These are phyloP conservation scores for Piromyces sp. DNA, from an alignment of 192 early-diverging fungal species.

Conservation along the genomic window DNA sequence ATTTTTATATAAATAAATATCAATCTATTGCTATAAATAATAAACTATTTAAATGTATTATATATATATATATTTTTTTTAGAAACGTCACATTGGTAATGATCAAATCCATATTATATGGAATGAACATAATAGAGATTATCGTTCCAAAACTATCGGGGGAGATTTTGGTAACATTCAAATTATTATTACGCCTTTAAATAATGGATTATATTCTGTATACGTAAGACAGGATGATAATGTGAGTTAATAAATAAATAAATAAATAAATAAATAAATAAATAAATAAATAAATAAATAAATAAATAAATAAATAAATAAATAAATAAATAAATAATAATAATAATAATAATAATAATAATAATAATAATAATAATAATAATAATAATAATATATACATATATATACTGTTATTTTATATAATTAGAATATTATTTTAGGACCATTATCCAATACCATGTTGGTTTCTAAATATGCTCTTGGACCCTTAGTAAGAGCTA, in stretches of 20 bases:
- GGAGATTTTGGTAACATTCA: slow-evolving; percentile 96
- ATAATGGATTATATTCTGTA: slow-evolving; percentile 43
- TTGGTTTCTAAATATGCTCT: slow-evolving; percentile 56
- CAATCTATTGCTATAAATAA: no score
- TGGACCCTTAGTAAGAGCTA: slow-evolving; percentile 58
- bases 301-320: no score
- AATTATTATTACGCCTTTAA: slow-evolving; percentile 72
- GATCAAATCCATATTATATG: slow-evolving; percentile 97
- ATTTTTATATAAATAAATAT: no score
- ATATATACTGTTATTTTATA: no score
- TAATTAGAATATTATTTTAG: slow-evolving; percentile 63
- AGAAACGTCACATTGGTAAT: slow-evolving; percentile 98
- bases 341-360: no score
- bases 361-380: no score
- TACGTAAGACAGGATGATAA: slow-evolving; percentile 43
- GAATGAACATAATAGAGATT: slow-evolving; percentile 85
- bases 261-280: no score
- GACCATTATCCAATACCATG: slow-evolving; percentile 64
- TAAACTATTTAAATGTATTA: no score
- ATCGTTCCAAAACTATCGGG: slow-evolving; percentile 73
- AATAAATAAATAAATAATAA: not conserved
- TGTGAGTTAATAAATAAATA: slow-evolving; percentile 1
- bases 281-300: no score
- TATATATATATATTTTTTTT: no score
- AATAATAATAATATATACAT: no score